phyloP scores from a whole-genome alignment of 257 asterid genomes.

The Primulina huaijiensis region DNA sequence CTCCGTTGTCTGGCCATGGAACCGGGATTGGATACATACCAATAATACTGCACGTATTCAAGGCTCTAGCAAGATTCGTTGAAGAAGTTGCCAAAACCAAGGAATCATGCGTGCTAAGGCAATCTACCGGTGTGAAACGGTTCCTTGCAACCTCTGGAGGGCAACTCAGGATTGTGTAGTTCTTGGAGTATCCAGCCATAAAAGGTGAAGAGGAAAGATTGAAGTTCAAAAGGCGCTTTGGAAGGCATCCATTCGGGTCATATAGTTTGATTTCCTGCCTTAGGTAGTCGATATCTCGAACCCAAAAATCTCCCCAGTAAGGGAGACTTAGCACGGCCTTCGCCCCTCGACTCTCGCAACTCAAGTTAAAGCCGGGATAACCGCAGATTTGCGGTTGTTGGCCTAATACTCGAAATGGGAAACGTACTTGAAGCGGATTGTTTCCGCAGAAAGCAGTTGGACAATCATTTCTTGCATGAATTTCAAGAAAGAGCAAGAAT shows the following conservation, averaged over 20 bases:
- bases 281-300: conserved; percentile 48
- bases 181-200: conserved; percentile 25
- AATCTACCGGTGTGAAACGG: conserved; percentile 33
- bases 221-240: conserved; percentile 38
- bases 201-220: conserved; percentile 59
- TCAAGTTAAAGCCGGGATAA: conserved; percentile 50
- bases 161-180: conserved; percentile 60
- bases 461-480: conserved; percentile 38
- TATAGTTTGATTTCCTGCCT: conserved; percentile 50
- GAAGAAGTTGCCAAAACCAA: conserved; percentile 49
- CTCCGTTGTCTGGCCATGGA: conserved; percentile 30
- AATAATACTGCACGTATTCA: conserved; percentile 43
- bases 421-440: conserved; percentile 25
- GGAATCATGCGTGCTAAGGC: conserved; percentile 62
- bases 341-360: conserved; percentile 24
- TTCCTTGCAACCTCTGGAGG: conserved; percentile 27
- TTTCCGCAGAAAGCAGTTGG: conserved; percentile 28
- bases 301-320: conserved; percentile 45
- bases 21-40: conserved; percentile 40
- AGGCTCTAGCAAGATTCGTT: conserved; percentile 20
- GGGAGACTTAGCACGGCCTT: conserved; percentile 42
- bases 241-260: conserved; percentile 60
- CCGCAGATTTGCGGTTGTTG: conserved; percentile 43
- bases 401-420: conserved; percentile 31
- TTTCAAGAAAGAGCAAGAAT: conserved; percentile 26